A percentile compares a stretch with the other conserved stretches of the same genome.
These are phyloP conservation scores for Pterocarpus santalinus DNA, from an alignment of 306 rosid genomes.

Conservation along the genomic window DNA sequence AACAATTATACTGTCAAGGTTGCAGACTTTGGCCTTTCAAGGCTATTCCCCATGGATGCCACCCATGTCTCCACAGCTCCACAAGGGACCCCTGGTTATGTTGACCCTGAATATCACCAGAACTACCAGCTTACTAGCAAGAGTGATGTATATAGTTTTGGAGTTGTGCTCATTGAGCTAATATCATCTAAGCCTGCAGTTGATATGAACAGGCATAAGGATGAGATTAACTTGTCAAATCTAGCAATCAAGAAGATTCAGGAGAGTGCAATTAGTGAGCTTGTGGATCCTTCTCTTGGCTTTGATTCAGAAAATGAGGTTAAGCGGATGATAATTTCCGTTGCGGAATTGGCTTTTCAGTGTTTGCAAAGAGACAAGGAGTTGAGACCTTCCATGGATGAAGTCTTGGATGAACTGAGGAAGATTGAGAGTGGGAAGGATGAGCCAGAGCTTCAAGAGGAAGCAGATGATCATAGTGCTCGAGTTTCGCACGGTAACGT, in stretches of 20 bases:
- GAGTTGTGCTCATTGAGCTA: slow-evolving; percentile 62
- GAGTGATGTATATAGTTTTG: slow-evolving; percentile 60
- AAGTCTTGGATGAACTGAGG: slow-evolving; percentile 63
- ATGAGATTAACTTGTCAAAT: slow-evolving; percentile 76
- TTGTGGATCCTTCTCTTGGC: slow-evolving; percentile 69
- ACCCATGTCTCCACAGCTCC: slow-evolving; percentile 58
- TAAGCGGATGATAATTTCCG: slow-evolving; percentile 60
- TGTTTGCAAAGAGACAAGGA: slow-evolving; percentile 81
- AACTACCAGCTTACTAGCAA: slow-evolving; percentile 48
- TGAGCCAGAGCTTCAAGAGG: slow-evolving; percentile 35
- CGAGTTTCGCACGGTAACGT: slow-evolving; percentile 12
- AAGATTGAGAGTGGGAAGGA: slow-evolving; percentile 58
- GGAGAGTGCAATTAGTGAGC: slow-evolving; percentile 56
- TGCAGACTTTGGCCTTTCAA: slow-evolving; percentile 60
- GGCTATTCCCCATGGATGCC: slow-evolving; percentile 38
- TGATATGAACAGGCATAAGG: slow-evolving; percentile 60
- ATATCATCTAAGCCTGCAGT: slow-evolving; percentile 81
- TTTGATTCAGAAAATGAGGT: slow-evolving; percentile 56
- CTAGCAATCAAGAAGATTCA: slow-evolving; percentile 69
- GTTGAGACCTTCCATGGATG: slow-evolving; percentile 79
- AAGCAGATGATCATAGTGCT: slow-evolving; percentile 22
- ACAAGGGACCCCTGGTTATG: slow-evolving; percentile 56
- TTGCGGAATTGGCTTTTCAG: slow-evolving; percentile 77
- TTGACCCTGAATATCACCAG: slow-evolving; percentile 52
- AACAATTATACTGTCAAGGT: slow-evolving; percentile 41